Evolutionary conservation across 2,329 filamentous ascomycete genomes (phyloP).

Genomic region (Hypoxylon sp.): DNA sequence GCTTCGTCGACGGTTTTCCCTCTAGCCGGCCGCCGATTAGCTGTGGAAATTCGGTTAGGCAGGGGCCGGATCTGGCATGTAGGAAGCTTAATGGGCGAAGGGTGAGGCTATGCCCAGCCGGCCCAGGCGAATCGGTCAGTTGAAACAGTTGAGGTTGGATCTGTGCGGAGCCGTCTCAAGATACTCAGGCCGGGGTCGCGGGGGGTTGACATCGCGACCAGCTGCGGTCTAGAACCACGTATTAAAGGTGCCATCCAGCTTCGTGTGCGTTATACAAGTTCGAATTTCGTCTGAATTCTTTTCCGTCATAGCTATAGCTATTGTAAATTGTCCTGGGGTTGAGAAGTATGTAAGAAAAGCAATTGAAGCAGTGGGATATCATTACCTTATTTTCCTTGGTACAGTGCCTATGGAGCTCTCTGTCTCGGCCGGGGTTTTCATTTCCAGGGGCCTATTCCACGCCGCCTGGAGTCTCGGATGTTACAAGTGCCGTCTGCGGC

Average conservation of each 20-base stretch:
- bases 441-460: too few species aligned
- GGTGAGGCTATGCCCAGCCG: conserved; percentile 37
- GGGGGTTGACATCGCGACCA: conserved; percentile 12
- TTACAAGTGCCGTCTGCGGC: conserved; percentile 5
- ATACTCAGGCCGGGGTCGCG: conserved; percentile 31
- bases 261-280: too few species aligned
- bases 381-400: too few species aligned
- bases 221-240: too few species aligned
- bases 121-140: conserved; percentile 20
- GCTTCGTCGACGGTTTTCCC: not conserved
- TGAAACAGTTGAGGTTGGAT: conserved; percentile 41
- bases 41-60: conserved; percentile 10
- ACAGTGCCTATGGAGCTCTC: too few species aligned
- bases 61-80: conserved; percentile 1
- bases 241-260: too few species aligned
- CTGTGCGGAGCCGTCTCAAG: conserved; percentile 32
- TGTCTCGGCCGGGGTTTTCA: not conserved
- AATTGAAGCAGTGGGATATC: too few species aligned
- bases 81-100: conserved; percentile 4
- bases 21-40: conserved; percentile 15
- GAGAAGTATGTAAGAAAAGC: too few species aligned
- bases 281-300: too few species aligned
- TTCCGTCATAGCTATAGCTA: too few species aligned
- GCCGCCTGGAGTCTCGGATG: conserved; percentile 2
- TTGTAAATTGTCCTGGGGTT: too few species aligned